Evolutionary conservation across 179 eudicot genomes (phyloP).

Genomic region (Silene noctiflora): DNA sequence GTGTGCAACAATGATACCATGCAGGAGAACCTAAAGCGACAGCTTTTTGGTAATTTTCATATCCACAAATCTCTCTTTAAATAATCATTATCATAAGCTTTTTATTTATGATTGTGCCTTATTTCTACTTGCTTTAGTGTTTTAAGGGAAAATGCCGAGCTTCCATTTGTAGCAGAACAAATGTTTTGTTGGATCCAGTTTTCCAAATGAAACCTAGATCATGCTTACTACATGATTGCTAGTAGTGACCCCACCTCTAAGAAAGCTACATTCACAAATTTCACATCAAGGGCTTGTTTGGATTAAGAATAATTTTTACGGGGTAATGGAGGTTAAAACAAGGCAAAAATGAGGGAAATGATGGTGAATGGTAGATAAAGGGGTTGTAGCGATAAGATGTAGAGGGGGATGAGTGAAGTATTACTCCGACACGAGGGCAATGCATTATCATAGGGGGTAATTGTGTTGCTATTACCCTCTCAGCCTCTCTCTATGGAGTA

Average conservation of each 20-base stretch:
- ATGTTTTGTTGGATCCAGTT: not conserved
- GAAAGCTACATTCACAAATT: not conserved
- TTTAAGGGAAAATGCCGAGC: not conserved
- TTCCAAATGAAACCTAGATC: not conserved
- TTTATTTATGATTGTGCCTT: not conserved
- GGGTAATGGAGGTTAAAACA: not conserved
- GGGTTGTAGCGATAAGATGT: too few species aligned
- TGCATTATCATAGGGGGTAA: too few species aligned
- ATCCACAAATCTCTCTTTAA: not conserved
- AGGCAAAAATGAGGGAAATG: not conserved
- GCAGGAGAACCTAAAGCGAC: conserved; percentile 89
- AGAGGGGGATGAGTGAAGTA: too few species aligned
- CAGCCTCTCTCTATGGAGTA: too few species aligned
- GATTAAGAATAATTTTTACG: not conserved
- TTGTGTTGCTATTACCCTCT: too few species aligned
- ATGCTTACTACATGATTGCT: not conserved
- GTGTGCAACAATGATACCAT: conserved; percentile 98
- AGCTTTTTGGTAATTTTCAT: conserved; percentile 66
- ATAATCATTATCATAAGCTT: not conserved
- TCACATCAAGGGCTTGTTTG: not conserved
- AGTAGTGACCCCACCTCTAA: not conserved
- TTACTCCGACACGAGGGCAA: too few species aligned
- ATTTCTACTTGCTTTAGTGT: not conserved
- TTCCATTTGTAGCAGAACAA: not conserved
- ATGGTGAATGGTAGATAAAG: not conserved